A percentile compares a stretch with the other conserved stretches of the same genome.
phyloP scores from a whole-genome alignment of 2,329 filamentous ascomycete species.

The Fusarium sp. region DNA sequence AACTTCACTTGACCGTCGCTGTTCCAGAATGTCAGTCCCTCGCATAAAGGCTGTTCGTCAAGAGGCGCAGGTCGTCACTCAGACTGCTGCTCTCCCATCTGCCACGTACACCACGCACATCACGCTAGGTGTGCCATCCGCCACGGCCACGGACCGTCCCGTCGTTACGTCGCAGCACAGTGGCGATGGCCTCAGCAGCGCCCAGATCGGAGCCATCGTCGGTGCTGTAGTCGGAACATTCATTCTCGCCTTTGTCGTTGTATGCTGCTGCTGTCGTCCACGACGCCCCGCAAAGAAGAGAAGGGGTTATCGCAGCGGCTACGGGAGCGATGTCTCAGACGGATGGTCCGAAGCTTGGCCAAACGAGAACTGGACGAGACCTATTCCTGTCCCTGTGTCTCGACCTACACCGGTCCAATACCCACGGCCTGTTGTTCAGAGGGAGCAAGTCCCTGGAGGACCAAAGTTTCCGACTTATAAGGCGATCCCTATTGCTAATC shows the following conservation, averaged over 20 bases:
- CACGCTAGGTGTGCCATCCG: constrained; percentile 42
- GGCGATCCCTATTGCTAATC: constrained; percentile 48
- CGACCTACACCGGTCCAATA: constrained; percentile 20
- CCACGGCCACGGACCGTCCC: constrained; percentile 23
- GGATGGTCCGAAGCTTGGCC: constrained; percentile 16
- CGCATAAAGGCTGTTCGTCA: constrained; percentile 39
- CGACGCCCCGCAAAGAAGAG: constrained; percentile 2
- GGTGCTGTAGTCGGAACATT: constrained; percentile 52
- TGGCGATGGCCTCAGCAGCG: constrained; percentile 44
- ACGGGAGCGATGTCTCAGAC: constrained; percentile 24
- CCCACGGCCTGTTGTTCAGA: constrained; percentile 32
- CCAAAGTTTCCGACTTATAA: constrained; percentile 48
- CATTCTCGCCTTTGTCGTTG: constrained; percentile 47
- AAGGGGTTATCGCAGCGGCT: constrained; percentile 25
- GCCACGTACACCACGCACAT: constrained; percentile 52
- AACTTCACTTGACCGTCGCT: constrained; percentile 21
- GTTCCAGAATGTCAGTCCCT: constrained; percentile 20
- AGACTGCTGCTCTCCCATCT: constrained; percentile 47
- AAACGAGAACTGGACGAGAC: constrained; percentile 17
- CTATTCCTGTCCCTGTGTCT: constrained; percentile 10
- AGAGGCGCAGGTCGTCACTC: constrained; percentile 48
- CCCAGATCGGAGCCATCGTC: constrained; percentile 54
- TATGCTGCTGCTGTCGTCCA: constrained; percentile 45
- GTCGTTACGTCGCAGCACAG: constrained; percentile 26
- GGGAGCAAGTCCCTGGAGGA: constrained; percentile 47